Conservation (phyloP, 2,329 filamentous ascomycete genomes). For the Madurella mycetomatis region DNA sequence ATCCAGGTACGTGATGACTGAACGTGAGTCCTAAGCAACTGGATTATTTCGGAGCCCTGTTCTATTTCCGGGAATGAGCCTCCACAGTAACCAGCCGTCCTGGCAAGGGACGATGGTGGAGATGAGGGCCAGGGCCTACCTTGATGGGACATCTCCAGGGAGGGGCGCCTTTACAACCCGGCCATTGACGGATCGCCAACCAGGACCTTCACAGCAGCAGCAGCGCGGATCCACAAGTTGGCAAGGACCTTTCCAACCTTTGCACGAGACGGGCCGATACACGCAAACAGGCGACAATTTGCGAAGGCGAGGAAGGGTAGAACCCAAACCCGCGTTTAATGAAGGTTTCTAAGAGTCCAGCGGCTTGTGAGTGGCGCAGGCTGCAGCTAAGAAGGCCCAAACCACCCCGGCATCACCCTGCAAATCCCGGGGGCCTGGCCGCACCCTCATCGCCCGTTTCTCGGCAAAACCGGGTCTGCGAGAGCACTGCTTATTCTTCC, state of each 20-base stretch:
- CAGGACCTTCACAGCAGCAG: not conserved
- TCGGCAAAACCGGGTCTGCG: not conserved
- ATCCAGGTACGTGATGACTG: slow-evolving; percentile 1
- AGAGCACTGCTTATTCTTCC: not conserved
- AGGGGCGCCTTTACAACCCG: too few relatives aligned
- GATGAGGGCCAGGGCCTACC: not conserved
- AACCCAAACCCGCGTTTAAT: not conserved
- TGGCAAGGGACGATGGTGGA: not conserved
- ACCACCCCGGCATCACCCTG: not conserved
- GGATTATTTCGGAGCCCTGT: not conserved
- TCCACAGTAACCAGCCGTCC: not conserved
- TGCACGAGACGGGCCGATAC: not conserved
- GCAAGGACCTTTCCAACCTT: not conserved
- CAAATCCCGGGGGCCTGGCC: not conserved
- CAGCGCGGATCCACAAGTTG: not conserved
- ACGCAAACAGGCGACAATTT: not conserved
- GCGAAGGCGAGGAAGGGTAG: too few relatives aligned
- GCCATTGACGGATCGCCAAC: not conserved
- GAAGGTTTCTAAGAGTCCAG: not conserved
- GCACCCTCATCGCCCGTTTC: not conserved
- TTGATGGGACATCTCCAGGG: not conserved
- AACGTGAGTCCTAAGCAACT: not conserved
- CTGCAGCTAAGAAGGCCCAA: not conserved
- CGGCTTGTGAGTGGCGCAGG: not conserved
- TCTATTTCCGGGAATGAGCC: slow-evolving; percentile 13